phyloP scores from a whole-genome alignment of 192 early-diverging fungal species.

The Geranomyces michiganensis region DNA sequence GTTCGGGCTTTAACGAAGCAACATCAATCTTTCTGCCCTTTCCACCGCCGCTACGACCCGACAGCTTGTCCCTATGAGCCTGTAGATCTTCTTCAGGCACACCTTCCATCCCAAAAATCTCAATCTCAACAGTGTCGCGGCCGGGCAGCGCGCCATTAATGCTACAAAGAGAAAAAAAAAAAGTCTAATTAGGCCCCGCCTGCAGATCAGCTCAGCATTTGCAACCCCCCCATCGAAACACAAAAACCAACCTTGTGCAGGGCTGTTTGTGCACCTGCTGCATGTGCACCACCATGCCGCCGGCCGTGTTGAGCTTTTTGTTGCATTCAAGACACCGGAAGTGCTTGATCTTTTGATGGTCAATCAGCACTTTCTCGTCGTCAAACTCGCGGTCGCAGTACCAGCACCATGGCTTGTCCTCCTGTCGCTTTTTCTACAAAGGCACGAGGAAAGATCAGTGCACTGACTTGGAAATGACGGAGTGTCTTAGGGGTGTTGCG shows the following conservation, averaged over 20 bases:
- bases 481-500: no score
- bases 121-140: constrained; percentile 82
- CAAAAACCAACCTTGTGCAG: constrained; percentile 63
- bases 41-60: constrained; percentile 20
- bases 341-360: constrained; percentile 93
- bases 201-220: neutral
- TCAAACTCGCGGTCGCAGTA: constrained; percentile 97
- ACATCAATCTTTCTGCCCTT: constrained; percentile 30
- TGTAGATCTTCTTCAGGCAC: constrained; percentile 80
- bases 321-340: constrained; percentile 88
- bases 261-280: constrained; percentile 93
- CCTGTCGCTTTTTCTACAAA: constrained; percentile 53
- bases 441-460: neutral
- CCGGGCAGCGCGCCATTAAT: constrained; percentile 86
- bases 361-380: constrained; percentile 89
- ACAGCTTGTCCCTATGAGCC: constrained; percentile 58
- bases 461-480: no score
- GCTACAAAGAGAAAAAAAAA: constrained; percentile 43
- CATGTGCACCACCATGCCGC: constrained; percentile 88
- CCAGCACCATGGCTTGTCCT: constrained; percentile 62
- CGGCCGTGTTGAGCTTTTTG: constrained; percentile 85
- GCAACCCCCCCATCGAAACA: no score
- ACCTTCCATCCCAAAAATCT: constrained; percentile 94
- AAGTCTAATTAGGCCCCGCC: neutral
- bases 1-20: constrained; percentile 32